Evolutionary conservation across 2,329 filamentous ascomycete species (phyloP).

Genomic region (Albifimbria verrucaria): DNA sequence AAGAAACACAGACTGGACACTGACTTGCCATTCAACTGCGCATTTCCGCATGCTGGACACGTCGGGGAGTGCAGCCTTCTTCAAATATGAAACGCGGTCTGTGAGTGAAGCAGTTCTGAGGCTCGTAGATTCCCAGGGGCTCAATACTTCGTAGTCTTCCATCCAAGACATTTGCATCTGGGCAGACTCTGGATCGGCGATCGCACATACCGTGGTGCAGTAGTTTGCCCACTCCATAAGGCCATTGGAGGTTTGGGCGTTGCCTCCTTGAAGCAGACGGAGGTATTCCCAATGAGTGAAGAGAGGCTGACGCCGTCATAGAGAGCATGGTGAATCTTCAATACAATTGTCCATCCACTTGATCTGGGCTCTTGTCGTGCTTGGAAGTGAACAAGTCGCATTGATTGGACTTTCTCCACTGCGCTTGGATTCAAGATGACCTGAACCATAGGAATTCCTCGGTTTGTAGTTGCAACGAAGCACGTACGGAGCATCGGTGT

Average conservation of each 20-base stretch:
- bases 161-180: neutral
- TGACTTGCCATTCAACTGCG: constrained; percentile 54
- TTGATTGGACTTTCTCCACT: neutral
- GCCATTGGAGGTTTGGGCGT: neutral
- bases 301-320: constrained; percentile 84
- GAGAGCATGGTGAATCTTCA: constrained; percentile 78
- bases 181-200: constrained; percentile 6
- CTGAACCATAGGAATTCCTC: constrained; percentile 58
- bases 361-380: constrained; percentile 6
- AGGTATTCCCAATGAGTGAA: constrained; percentile 49
- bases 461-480: constrained; percentile 52
- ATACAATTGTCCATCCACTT: constrained; percentile 33
- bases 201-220: neutral
- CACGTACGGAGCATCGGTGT: constrained; percentile 66
- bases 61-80: constrained; percentile 41
- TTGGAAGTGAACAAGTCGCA: constrained; percentile 21
- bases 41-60: constrained; percentile 24
- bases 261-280: constrained; percentile 10
- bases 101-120: neutral
- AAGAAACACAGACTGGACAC: constrained; percentile 72
- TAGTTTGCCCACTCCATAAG: neutral
- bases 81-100: constrained; percentile 33
- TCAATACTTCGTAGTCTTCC: neutral
- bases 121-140: neutral
- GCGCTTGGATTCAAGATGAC: constrained; percentile 39